Evolutionary conservation across 2,329 filamentous ascomycete genomes (phyloP).

Genomic region (Penicillium sp.): DNA sequence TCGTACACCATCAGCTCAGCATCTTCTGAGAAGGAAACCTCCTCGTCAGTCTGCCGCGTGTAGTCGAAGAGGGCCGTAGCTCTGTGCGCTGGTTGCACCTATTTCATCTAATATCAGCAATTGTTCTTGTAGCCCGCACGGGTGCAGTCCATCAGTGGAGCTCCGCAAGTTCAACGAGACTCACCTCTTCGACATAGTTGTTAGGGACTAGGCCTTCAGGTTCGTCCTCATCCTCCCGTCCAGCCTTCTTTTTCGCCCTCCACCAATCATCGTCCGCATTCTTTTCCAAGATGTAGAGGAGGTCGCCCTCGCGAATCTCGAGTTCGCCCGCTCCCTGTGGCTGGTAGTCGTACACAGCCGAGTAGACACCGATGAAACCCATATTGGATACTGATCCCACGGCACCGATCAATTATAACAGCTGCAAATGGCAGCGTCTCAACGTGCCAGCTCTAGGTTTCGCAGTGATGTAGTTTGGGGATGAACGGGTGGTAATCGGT

Average conservation of each 20-base stretch:
- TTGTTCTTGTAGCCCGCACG: background rate
- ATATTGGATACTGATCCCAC: conserved; percentile 50
- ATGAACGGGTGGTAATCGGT: conserved; percentile 12
- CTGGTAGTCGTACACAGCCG: conserved; percentile 87
- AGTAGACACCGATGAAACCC: conserved; percentile 90
- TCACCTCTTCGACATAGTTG: conserved; percentile 93
- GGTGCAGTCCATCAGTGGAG: background rate
- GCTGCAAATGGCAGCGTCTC: conserved; percentile 14
- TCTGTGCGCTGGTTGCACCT: conserved; percentile 65
- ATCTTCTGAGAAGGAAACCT: conserved; percentile 92
- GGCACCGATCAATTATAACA: conserved; percentile 1
- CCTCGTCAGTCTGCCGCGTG: conserved; percentile 93
- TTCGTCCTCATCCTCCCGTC: conserved; percentile 81
- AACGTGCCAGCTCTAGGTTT: conserved; percentile 10
- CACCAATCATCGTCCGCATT: conserved; percentile 82
- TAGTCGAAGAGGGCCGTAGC: conserved; percentile 98
- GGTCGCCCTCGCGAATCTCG: conserved; percentile 76
- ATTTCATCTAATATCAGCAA: conserved; percentile 12
- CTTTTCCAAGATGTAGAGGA: conserved; percentile 86
- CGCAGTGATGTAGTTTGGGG: conserved; percentile 12
- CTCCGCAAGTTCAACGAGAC: conserved; percentile 24
- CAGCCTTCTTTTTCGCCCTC: conserved; percentile 90
- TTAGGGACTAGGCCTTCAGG: conserved; percentile 86
- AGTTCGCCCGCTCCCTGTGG: conserved; percentile 86
- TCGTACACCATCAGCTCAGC: conserved; percentile 81